Evolutionary conservation across 495 filamentous ascomycete species (phyloP).

Genomic region (Aspergillus affinis): DNA sequence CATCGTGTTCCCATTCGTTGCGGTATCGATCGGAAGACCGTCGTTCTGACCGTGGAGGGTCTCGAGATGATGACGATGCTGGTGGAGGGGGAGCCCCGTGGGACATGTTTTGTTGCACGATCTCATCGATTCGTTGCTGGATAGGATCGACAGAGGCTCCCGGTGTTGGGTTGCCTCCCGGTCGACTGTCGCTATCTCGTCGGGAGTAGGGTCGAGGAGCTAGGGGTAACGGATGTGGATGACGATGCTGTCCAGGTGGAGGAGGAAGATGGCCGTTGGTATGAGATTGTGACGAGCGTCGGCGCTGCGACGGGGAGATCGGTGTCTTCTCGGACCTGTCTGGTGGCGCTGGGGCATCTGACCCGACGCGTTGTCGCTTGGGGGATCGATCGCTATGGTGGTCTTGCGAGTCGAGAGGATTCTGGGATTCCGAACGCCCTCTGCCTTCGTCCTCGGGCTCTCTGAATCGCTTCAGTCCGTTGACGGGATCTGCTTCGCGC

Average conservation of each 20-base stretch:
- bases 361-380: slow-evolving; percentile 41
- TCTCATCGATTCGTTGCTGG: slow-evolving; percentile 38
- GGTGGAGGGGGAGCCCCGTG: slow-evolving; percentile 4
- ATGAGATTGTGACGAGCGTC: background rate
- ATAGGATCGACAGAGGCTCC: slow-evolving; percentile 21
- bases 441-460: slow-evolving; percentile 36
- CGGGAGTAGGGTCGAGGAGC: slow-evolving; percentile 18
- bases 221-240: slow-evolving; percentile 19
- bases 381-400: slow-evolving; percentile 31
- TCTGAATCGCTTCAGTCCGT: slow-evolving; percentile 45
- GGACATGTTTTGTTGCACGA: slow-evolving; percentile 29
- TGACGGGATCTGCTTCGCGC: slow-evolving; percentile 21
- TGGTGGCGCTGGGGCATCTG: slow-evolving; percentile 19
- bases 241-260: slow-evolving; percentile 14
- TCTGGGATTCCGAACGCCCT: slow-evolving; percentile 9
- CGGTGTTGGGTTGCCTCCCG: slow-evolving; percentile 5
- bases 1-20: slow-evolving; percentile 11
- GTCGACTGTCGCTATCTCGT: slow-evolving; percentile 17
- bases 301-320: slow-evolving; percentile 10
- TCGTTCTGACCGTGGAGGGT: slow-evolving; percentile 7
- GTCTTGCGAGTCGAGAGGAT: slow-evolving; percentile 21
- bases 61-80: slow-evolving; percentile 2
- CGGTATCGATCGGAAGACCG: slow-evolving; percentile 20
- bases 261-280: slow-evolving; percentile 21
- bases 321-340: slow-evolving; percentile 5